Conservation (phyloP, 2,329 filamentous ascomycete species). For the Colletotrichum acutatum region DNA sequence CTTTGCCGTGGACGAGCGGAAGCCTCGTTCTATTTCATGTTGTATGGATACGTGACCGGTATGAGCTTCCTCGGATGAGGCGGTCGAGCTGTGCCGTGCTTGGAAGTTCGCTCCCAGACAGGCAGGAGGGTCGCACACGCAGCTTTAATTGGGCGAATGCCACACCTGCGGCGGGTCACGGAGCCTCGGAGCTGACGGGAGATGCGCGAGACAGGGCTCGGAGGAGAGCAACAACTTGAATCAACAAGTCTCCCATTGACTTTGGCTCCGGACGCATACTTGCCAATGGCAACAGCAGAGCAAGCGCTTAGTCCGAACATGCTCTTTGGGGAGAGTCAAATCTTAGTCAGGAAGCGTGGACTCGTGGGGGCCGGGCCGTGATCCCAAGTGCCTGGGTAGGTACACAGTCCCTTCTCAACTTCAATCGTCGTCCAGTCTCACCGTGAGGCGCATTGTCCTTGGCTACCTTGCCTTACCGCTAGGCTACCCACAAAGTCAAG, state of each 20-base stretch:
- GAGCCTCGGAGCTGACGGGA: slow-evolving; percentile 31
- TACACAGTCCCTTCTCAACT: not conserved
- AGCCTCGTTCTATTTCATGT: not conserved
- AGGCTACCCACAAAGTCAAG: not conserved
- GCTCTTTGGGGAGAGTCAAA: not conserved
- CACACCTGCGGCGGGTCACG: slow-evolving; percentile 17
- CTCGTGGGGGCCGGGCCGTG: slow-evolving; percentile 8
- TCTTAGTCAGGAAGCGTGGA: not conserved
- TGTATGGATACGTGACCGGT: not conserved
- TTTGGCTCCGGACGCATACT: not conserved
- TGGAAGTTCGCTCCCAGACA: slow-evolving; percentile 12
- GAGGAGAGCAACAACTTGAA: slow-evolving; percentile 1
- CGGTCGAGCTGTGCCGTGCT: slow-evolving; percentile 23
- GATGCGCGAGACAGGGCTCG: slow-evolving; percentile 26
- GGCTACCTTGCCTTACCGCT: not conserved
- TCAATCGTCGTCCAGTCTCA: slow-evolving; percentile 15
- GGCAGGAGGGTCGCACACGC: slow-evolving; percentile 12
- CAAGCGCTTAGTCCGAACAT: slow-evolving; percentile 6
- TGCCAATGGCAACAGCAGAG: not conserved
- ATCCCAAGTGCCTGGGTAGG: slow-evolving; percentile 1
- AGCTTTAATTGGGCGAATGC: slow-evolving; percentile 13
- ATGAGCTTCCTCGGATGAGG: slow-evolving; percentile 25
- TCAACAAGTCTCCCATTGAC: slow-evolving; percentile 3
- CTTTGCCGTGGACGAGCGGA: slow-evolving; percentile 9
- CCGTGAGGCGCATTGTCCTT: slow-evolving; percentile 31